Evolutionary conservation across 2,329 filamentous ascomycete genomes (phyloP).

Genomic region (Colletotrichum simmondsii): DNA sequence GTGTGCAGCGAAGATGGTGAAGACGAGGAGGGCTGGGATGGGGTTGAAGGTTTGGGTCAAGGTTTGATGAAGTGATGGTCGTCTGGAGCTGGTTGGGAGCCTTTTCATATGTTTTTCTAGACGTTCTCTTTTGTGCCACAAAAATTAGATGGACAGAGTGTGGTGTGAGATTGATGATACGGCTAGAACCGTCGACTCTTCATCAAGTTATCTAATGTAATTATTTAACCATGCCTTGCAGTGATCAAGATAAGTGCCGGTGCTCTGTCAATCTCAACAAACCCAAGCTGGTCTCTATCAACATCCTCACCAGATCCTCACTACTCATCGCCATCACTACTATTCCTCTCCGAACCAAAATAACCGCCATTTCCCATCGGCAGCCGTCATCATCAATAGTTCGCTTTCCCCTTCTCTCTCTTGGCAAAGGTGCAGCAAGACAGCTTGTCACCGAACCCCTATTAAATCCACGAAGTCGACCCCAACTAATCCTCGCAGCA

Average conservation of each 20-base stretch:
- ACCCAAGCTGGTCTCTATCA: too few species aligned
- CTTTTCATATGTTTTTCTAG: background rate
- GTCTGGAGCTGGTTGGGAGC: too few species aligned
- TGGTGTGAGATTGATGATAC: background rate
- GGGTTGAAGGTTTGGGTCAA: constrained; percentile 49
- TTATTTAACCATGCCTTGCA: background rate
- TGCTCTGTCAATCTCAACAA: too few species aligned
- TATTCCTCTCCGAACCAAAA: too few species aligned
- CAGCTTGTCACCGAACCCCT: too few species aligned
- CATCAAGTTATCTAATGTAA: background rate
- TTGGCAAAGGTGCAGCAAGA: background rate
- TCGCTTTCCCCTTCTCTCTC: background rate
- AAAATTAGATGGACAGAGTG: fast-evolving
- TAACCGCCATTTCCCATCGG: too few species aligned
- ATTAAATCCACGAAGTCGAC: too few species aligned
- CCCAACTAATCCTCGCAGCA: too few species aligned
- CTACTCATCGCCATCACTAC: too few species aligned
- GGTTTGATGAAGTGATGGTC: constrained; percentile 40
- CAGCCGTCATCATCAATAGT: too few species aligned
- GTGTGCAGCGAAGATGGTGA: constrained; percentile 48
- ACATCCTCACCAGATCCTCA: too few species aligned
- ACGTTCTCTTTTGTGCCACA: background rate
- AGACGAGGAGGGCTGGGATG: constrained; percentile 49
- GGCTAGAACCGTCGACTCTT: background rate
- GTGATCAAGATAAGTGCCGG: background rate